These are phyloP conservation scores for Logfia minima DNA, from an alignment of 129 eudicot species.

Conservation along the genomic window DNA sequence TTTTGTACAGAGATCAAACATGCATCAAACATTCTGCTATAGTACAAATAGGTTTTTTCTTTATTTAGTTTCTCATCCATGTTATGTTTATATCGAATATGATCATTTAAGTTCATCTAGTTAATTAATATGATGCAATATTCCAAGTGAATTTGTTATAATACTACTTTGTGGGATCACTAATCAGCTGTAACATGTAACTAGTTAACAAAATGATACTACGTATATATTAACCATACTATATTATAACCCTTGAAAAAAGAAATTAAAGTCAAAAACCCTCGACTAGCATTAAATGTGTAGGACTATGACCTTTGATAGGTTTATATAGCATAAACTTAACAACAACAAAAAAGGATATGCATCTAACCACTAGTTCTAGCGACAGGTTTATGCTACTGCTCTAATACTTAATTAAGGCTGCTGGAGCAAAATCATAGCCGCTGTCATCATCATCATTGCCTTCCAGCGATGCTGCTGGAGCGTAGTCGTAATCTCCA, in stretches of 20 bases:
- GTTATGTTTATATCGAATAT: conserved; percentile 2
- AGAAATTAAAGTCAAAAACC: too few relatives aligned
- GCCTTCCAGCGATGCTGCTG: conserved; percentile 28
- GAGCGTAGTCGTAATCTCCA: conserved; percentile 36
- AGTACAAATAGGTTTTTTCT: conserved; percentile 32
- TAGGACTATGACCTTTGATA: too few relatives aligned
- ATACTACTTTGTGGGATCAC: too few relatives aligned
- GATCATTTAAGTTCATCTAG: neutral
- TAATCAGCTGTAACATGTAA: too few relatives aligned
- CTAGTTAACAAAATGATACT: too few relatives aligned
- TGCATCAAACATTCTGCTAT: conserved; percentile 18
- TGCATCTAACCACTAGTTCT: neutral
- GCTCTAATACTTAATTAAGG: neutral
- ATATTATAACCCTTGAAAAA: too few relatives aligned
- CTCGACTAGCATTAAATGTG: too few relatives aligned
- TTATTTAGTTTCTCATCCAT: neutral
- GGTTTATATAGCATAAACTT: too few relatives aligned
- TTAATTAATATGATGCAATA: conserved; percentile 7
- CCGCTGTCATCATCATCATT: neutral
- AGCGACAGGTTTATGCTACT: neutral
- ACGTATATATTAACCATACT: too few relatives aligned
- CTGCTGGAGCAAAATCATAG: conserved; percentile 22
- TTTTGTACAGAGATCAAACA: conserved; percentile 34
- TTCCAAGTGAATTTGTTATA: neutral
- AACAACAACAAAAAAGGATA: too few relatives aligned